Evolutionary conservation across 352 stramenopile genomes (phyloP), one percentile per base, ranked within the genome.

Genomic region (Phytophthora pinifolia): DNA sequence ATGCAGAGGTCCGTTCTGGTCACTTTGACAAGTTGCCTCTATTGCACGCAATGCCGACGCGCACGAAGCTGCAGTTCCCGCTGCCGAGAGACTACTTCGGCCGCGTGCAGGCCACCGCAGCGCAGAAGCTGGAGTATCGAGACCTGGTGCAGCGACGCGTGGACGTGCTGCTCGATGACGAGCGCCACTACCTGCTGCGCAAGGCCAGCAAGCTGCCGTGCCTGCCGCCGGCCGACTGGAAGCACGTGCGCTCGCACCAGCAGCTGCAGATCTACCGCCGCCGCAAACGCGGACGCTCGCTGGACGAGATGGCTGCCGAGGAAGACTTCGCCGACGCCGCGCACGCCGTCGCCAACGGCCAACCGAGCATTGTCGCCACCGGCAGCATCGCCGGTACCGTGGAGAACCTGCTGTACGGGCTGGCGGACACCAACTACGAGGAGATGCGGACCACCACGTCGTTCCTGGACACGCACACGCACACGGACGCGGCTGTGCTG

Each of bases 161-260:
- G 6, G 43, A 59, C 12, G 49, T 45, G 2, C 33, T 65, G 20
- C 37, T 74, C n/a, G 42, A 48, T 13, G 65, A 72, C 31, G 69
- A 78, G 25, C 62, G 58, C 12, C 53, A 54, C 46, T 69, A 70
- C 38, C 25, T 36, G 2, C 22, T 64, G n/a, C 36, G 61, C 2
- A 50, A 57, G 39, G 38, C 38, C 2, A 43, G 37, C 22, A 52
- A 72, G 32, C 39, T 72, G 32, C 65, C 57, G 17, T 64, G 59
- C 27, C 43, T 82, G 9, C 61, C 77, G 41, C 29, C 46, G 6
- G 32, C 35, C 22, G 68, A 79, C 48, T 85, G 74, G 74, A 70
- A 70, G 46, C 66, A 72, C 33, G 62, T 75, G 34, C 59, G 52
- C 0, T 54, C 65, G 32, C 63, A 76, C 31, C 48, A 79, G 32